Conservation (phyloP, 1,284 basidiomycete genomes). For the Exsudoporus floridanus region DNA sequence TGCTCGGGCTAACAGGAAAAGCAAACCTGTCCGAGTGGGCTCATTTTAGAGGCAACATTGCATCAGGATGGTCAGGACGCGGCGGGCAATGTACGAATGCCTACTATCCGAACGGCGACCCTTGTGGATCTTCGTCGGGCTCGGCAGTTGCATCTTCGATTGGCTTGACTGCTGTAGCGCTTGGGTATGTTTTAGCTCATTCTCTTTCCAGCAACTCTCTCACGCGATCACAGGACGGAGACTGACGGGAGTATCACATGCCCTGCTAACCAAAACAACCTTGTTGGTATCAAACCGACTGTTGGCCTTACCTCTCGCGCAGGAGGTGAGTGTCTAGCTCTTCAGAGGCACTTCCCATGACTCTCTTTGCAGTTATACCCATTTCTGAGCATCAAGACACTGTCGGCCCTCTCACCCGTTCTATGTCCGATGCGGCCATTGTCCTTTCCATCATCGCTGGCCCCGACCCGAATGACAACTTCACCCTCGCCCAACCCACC, state of each 20-base stretch:
- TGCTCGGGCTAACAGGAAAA: slow-evolving; percentile 43
- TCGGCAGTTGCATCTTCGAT: slow-evolving; percentile 62
- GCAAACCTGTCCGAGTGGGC: slow-evolving; percentile 65
- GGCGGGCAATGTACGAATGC: slow-evolving; percentile 63
- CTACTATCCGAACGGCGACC: slow-evolving; percentile 60
- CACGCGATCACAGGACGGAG: slow-evolving; percentile 40
- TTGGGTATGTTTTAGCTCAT: slow-evolving; percentile 41
- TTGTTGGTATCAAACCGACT: slow-evolving; percentile 61
- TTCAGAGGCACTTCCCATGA: not conserved
- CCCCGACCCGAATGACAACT: slow-evolving; percentile 57
- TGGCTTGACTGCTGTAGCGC: slow-evolving; percentile 56
- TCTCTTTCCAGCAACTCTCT: not conserved
- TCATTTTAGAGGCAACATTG: slow-evolving; percentile 53
- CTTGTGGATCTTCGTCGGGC: slow-evolving; percentile 66
- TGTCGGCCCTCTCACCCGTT: slow-evolving; percentile 60
- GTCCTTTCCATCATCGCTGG: slow-evolving; percentile 63
- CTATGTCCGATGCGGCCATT: slow-evolving; percentile 57
- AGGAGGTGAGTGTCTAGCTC: slow-evolving; percentile 39
- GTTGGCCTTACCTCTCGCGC: slow-evolving; percentile 63
- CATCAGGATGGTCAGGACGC: slow-evolving; percentile 65
- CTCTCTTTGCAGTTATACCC: slow-evolving; percentile 48
- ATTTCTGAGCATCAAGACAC: slow-evolving; percentile 65
- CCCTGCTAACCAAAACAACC: slow-evolving; percentile 51
- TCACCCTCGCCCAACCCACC: slow-evolving; percentile 55
- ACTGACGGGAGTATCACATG: slow-evolving; percentile 65